Evolutionary conservation across 2,329 filamentous ascomycete species (phyloP).

Genomic region (Curvularia lunata): DNA sequence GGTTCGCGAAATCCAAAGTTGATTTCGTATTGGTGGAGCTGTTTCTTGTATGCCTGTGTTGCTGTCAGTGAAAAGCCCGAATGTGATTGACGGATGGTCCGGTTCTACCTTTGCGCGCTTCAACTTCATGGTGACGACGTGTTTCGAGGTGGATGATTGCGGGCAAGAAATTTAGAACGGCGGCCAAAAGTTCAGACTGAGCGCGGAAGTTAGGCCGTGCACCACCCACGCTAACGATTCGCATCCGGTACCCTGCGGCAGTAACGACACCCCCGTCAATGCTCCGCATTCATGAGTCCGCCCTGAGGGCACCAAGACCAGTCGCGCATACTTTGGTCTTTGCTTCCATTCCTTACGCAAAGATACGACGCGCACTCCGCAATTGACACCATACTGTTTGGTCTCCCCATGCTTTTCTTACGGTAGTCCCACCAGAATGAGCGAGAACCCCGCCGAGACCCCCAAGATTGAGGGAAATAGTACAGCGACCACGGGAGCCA

Average conservation of each 20-base stretch:
- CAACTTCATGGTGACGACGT: slow-evolving; percentile 37
- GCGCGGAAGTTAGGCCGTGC: slow-evolving; percentile 18
- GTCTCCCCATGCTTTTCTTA: slow-evolving; percentile 20
- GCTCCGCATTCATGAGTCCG: slow-evolving; percentile 23
- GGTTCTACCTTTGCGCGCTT: slow-evolving; percentile 39
- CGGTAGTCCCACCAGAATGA: slow-evolving; percentile 34
- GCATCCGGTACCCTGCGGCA: slow-evolving; percentile 21
- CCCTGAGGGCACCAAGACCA: slow-evolving; percentile 16
- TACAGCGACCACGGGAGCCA: slow-evolving; percentile 19
- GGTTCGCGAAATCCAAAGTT: slow-evolving; percentile 91
- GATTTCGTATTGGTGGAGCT: slow-evolving; percentile 90
- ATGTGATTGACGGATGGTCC: too few species aligned
- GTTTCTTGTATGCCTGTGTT: slow-evolving; percentile 83
- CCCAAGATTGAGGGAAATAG: slow-evolving; percentile 33
- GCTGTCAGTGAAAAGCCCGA: not conserved
- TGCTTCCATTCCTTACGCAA: not conserved
- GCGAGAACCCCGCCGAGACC: slow-evolving; percentile 39
- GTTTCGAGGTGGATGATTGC: slow-evolving; percentile 12
- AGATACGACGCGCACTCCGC: not conserved
- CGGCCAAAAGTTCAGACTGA: slow-evolving; percentile 21
- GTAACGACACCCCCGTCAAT: slow-evolving; percentile 22
- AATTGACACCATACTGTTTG: slow-evolving; percentile 5
- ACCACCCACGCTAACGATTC: slow-evolving; percentile 11
- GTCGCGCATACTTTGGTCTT: slow-evolving; percentile 18
- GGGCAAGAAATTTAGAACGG: slow-evolving; percentile 18